Conservation (phyloP, 2,329 filamentous ascomycete genomes). For the Microdochium trichocladiopsis region DNA sequence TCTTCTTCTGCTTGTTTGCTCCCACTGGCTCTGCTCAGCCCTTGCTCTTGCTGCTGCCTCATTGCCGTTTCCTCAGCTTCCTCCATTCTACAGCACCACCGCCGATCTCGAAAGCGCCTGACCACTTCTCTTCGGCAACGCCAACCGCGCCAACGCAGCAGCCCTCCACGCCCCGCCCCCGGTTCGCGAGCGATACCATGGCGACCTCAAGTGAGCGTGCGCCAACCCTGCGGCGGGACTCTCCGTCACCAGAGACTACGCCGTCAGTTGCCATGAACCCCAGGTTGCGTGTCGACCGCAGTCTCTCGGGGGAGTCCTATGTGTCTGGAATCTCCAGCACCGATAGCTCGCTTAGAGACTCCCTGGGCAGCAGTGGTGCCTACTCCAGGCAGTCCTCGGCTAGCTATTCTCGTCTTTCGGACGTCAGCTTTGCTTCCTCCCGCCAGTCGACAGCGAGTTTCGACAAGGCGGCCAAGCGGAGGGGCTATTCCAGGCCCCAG, state of each 20-base stretch:
- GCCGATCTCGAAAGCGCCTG: neutral
- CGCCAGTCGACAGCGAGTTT: slow-evolving; percentile 40
- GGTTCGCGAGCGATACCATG: slow-evolving; percentile 18
- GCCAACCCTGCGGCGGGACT: slow-evolving; percentile 41
- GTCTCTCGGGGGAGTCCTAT: slow-evolving; percentile 55
- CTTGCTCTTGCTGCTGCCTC: neutral
- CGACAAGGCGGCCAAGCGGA: slow-evolving; percentile 41
- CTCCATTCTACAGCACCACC: neutral
- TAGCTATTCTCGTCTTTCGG: slow-evolving; percentile 43
- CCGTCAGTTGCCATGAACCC: slow-evolving; percentile 58
- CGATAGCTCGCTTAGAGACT: slow-evolving; percentile 42
- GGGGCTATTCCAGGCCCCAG: slow-evolving; percentile 83
- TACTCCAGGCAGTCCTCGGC: slow-evolving; percentile 59
- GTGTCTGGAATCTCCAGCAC: slow-evolving; percentile 49
- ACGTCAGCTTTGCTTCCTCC: slow-evolving; percentile 29
- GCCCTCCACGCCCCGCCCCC: slow-evolving; percentile 1
- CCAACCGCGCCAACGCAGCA: neutral
- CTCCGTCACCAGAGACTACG: slow-evolving; percentile 57
- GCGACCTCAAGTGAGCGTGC: slow-evolving; percentile 25
- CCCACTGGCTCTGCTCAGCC: neutral
- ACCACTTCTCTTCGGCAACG: neutral
- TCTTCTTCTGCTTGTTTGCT: neutral
- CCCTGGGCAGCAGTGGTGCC: slow-evolving; percentile 43
- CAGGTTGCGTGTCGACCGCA: slow-evolving; percentile 52
- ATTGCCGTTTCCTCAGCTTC: neutral